A percentile compares a stretch with the other conserved stretches of the same genome.
Conservation (phyloP, 768 basidiomycete genomes). For the Tricholoma matsutake region DNA sequence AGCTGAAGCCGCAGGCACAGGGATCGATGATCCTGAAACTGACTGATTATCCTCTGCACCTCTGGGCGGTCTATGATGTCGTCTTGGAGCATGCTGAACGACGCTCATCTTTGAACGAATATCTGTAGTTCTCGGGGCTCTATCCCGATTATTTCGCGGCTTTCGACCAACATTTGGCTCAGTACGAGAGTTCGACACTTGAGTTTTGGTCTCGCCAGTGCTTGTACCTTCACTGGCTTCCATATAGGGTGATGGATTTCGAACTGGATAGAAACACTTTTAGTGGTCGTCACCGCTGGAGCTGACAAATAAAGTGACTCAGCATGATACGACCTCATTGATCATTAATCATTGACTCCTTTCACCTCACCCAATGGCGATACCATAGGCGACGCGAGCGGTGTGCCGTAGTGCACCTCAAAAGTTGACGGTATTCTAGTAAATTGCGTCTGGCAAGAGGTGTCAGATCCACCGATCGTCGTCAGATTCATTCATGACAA, state of each 20-base stretch:
- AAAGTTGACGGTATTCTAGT: too few relatives aligned
- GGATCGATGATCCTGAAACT: not conserved
- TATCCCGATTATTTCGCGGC: not conserved
- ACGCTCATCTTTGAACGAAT: not conserved
- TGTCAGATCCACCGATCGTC: too few relatives aligned
- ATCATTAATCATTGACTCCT: too few relatives aligned
- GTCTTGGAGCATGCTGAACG: not conserved
- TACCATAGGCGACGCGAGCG: too few relatives aligned
- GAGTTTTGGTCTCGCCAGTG: not conserved
- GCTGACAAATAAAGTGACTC: not conserved
- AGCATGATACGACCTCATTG: too few relatives aligned
- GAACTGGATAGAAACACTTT: not conserved
- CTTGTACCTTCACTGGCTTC: not conserved
- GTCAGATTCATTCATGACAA: too few relatives aligned
- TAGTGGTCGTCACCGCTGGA: not conserved
- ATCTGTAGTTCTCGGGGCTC: not conserved
- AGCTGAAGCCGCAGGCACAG: not conserved
- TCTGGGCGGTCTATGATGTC: not conserved
- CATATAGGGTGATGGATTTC: not conserved
- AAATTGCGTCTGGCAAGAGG: too few relatives aligned
- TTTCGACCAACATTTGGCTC: not conserved
- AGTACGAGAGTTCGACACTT: not conserved
- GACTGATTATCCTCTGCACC: not conserved
- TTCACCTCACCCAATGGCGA: too few relatives aligned
- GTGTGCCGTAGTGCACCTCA: too few relatives aligned